Evolutionary conservation across 139 green algal species (phyloP), one percentile per base, ranked within the genome.

Genomic region (Chlamydomonas eustigma): DNA sequence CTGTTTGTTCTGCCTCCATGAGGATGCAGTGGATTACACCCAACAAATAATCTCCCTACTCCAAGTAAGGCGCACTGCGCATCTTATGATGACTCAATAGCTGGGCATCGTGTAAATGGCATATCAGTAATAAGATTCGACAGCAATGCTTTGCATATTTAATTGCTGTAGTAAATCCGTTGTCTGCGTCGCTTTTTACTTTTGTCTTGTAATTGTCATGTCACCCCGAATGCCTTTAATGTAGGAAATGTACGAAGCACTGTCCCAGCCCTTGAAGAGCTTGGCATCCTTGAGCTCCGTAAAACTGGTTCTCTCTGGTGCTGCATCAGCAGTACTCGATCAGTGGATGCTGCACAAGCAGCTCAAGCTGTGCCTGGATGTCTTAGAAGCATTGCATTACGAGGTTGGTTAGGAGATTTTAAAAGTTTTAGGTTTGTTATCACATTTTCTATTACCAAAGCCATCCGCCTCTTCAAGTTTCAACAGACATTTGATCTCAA

Each of bases 371-470:
- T 30, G 12, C 4, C 50, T 22, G 28, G 72, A 77, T 8, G 18
- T 77, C 33, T 38, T 77, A 51, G 4, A 77, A 2, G 35, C 51
- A 4, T 25, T 71, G 4, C 51, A 77, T 24, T 51, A 77, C 33
- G 44, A 77, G 2, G 71, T 76, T 4, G 32, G 66, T 50, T 36
- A 4, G 25, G 3, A 22, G 33, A n/a, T 67, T 4, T 36, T 6
- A 67, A 28, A 6, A n/a, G 32, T 67, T 4, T 28, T 67, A 4
- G 51, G n/a, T n/a, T n/a, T n/a, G n/a, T n/a, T n/a, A n/a, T n/a
- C n/a, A n/a, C n/a, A n/a, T n/a, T n/a, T n/a, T n/a, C n/a, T n/a
- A n/a, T n/a, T n/a, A n/a, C n/a, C n/a, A n/a, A n/a, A n/a, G n/a
- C n/a, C n/a, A n/a, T n/a, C n/a, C n/a, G n/a, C n/a, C n/a, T n/a